Percentiles rank a stretch among this genome's conserved stretches.
Conservation (phyloP, 2,329 filamentous ascomycete genomes). For the Fusarium guadeloupense region DNA sequence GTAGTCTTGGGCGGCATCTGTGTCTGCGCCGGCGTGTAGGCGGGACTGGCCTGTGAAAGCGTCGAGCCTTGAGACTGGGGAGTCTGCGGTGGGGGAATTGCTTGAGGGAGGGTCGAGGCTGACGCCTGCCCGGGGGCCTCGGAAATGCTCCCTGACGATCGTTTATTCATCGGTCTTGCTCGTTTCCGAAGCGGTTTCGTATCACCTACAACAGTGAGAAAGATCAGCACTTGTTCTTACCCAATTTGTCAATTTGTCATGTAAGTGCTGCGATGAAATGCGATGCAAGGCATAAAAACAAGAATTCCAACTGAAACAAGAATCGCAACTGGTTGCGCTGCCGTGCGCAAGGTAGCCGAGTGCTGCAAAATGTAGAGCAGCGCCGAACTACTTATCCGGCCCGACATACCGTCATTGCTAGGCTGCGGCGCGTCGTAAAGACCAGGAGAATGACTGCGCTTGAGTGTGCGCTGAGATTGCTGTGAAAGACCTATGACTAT, state of each 20-base stretch:
- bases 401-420: constrained; percentile 78
- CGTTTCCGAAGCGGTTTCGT: constrained; percentile 62
- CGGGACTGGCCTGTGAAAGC: constrained; percentile 54
- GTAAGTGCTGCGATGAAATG: constrained; percentile 32
- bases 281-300: constrained; percentile 48
- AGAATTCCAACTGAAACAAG: constrained; percentile 25
- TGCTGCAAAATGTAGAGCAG: constrained; percentile 47
- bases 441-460: constrained; percentile 82
- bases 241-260: not conserved
- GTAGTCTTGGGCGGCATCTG: constrained; percentile 78
- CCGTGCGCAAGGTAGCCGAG: constrained; percentile 30
- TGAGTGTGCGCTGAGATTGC: constrained; percentile 72
- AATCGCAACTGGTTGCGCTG: constrained; percentile 21
- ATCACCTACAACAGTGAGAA: constrained; percentile 54
- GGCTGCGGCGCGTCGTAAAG: constrained; percentile 61
- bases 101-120: constrained; percentile 53
- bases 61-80: constrained; percentile 61
- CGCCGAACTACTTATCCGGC: constrained; percentile 48
- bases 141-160: constrained; percentile 59
- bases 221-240: constrained; percentile 34
- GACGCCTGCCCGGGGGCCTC: constrained; percentile 66
- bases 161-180: constrained; percentile 70
- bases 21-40: constrained; percentile 52
- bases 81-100: constrained; percentile 61
- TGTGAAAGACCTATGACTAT: constrained; percentile 57